Evolutionary conservation across 2,329 filamentous ascomycete species (phyloP).

Genomic region (Claviceps spartinae): DNA sequence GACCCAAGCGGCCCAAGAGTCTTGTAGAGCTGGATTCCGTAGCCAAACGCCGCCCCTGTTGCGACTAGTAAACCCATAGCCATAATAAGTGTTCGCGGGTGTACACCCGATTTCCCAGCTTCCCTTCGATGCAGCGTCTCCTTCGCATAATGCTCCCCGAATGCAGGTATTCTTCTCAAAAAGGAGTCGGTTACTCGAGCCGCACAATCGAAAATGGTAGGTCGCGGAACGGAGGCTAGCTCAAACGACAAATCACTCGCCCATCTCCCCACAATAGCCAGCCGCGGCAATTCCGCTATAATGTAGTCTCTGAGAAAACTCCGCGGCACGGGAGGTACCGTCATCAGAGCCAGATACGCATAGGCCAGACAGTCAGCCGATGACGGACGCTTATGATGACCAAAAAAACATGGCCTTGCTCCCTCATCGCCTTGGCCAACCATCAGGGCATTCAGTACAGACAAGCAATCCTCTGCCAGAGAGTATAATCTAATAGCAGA

Average conservation of each 20-base stretch:
- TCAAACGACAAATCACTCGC: slow-evolving; percentile 9
- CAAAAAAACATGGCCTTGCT: slow-evolving; percentile 20
- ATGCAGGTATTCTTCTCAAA: slow-evolving; percentile 20
- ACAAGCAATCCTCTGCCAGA: slow-evolving; percentile 56
- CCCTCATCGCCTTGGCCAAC: slow-evolving; percentile 10
- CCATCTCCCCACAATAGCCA: slow-evolving; percentile 20
- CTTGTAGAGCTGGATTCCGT: slow-evolving; percentile 26
- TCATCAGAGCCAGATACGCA: slow-evolving; percentile 66
- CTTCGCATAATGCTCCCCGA: slow-evolving; percentile 22
- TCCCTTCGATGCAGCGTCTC: slow-evolving; percentile 25
- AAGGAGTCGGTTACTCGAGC: slow-evolving; percentile 21
- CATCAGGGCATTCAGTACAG: slow-evolving; percentile 50
- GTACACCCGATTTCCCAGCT: slow-evolving; percentile 18
- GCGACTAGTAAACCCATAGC: slow-evolving; percentile 19
- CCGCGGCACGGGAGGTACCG: slow-evolving; percentile 33
- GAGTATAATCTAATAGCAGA: slow-evolving; percentile 65
- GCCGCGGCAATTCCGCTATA: slow-evolving; percentile 14
- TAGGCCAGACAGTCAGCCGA: slow-evolving; percentile 64
- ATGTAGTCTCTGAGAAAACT: slow-evolving; percentile 29
- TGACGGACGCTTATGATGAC: slow-evolving; percentile 12
- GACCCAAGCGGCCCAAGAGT: slow-evolving; percentile 31
- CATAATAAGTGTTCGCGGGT: slow-evolving; percentile 19
- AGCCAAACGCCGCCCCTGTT: slow-evolving; percentile 25
- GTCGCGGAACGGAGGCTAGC: slow-evolving; percentile 6
- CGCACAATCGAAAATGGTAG: slow-evolving; percentile 13